These are phyloP conservation scores for Pugionium cornutum DNA, from an alignment of 345 rosid genomes.

Conservation along the genomic window DNA sequence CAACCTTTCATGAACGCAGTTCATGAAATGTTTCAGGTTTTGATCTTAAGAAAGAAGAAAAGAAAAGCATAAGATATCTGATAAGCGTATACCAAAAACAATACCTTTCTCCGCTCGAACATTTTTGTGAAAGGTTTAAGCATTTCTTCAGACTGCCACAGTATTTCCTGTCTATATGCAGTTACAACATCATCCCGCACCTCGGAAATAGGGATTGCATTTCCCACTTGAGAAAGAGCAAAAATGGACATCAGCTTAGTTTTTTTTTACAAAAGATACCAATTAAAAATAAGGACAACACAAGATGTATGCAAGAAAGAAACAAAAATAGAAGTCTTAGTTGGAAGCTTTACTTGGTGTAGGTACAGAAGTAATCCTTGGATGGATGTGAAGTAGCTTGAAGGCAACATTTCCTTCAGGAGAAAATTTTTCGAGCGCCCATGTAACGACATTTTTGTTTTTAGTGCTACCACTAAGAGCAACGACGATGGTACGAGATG, in stretches of 20 bases:
- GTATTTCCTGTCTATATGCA: slow-evolving; percentile 73
- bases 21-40: slow-evolving; percentile 12
- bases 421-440: slow-evolving; percentile 58
- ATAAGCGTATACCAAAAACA: neutral
- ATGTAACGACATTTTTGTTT: slow-evolving; percentile 53
- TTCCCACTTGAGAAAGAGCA: slow-evolving; percentile 57
- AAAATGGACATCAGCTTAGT: slow-evolving; percentile 19
- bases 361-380: slow-evolving; percentile 66
- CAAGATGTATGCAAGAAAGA: slow-evolving; percentile 6
- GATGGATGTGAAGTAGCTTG: slow-evolving; percentile 71
- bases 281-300: neutral
- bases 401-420: slow-evolving; percentile 53
- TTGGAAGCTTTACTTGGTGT: slow-evolving; percentile 69
- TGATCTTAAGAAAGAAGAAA: neutral
- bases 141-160: slow-evolving; percentile 61
- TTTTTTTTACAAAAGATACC: neutral
- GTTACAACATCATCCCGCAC: slow-evolving; percentile 77
- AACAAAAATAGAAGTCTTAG: slow-evolving; percentile 14
- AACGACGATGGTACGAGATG: slow-evolving; percentile 43
- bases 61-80: neutral
- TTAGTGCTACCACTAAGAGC: slow-evolving; percentile 67
- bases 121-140: slow-evolving; percentile 63
- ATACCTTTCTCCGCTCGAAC: slow-evolving; percentile 61
- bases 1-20: slow-evolving; percentile 48
- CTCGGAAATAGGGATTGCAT: slow-evolving; percentile 68